Evolutionary conservation across 805 yeast genomes (phyloP), one percentile per base, ranked within the genome.

Genomic region (Saturnispora halmiae): DNA sequence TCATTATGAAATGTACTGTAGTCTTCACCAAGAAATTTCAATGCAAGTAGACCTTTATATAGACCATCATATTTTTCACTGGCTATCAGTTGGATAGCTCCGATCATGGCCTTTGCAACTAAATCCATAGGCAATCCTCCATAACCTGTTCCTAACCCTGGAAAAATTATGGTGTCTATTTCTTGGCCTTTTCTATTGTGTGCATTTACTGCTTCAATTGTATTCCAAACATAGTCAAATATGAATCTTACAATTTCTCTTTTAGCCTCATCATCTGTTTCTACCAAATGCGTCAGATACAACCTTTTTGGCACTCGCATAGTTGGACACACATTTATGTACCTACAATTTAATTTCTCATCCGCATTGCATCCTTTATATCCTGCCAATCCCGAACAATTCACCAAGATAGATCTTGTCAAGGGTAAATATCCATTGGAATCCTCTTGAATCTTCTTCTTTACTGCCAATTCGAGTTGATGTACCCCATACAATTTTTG

Each of bases 111-210:
- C 33, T 52, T 50, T 1, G 62, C 59, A 16, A 61, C 65, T 3
- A 63, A 15, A 2, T 54, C 52, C 4, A 43, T 27, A 1, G 65
- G 63, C 2, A 65, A 38, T 1, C 49, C 52, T 1, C 70, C 70
- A 43, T 55, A 65, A 1, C 70, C 70, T 1, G 70, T 62, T 2
- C 64, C 69, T 8, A 66, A 36, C 1, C 68, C 69, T 0, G 69
- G 59, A n/a, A 66, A 28, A 0, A 66, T 41, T 6, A 35, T 32
- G 11, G 16, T 19, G 18, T 25, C 34, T 41, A 49, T n/a, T 36
- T 41, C 6, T 44, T 32, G n/a, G 13, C 14, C 14, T 8, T 29
- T 15, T 13, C 16, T 31, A 30, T 56, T 50, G 13, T 51, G 51
- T 29, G 48, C 40, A 16, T 49, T 45, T 16, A 64, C 38, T 4